Conservation (phyloP, 768 basidiomycete species). For the Dioszegia hungarica region DNA sequence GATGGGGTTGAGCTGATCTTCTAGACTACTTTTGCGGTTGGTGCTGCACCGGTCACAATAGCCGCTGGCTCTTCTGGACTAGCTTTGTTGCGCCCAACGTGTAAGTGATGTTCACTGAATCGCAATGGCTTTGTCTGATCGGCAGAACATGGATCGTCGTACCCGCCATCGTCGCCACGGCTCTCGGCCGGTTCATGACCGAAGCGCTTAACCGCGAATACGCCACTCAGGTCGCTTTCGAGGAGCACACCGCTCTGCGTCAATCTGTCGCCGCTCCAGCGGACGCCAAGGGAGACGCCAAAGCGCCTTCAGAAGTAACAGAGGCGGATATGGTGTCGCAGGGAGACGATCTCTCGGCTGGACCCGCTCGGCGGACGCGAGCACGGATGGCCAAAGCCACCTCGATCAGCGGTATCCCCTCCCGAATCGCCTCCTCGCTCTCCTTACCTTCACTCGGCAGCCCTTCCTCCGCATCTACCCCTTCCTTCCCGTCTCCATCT, state of each 20-base stretch:
- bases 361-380: neutral
- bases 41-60: conserved; percentile 69
- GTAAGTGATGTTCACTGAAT: conserved; percentile 6
- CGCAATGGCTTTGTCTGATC: too few relatives aligned
- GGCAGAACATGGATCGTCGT: conserved; percentile 71
- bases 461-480: neutral
- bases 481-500: conserved; percentile 2
- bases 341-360: neutral
- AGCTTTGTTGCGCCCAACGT: conserved; percentile 4
- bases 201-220: conserved; percentile 44
- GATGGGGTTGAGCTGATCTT: neutral
- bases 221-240: conserved; percentile 29
- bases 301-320: neutral
- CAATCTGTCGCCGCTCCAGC: too few relatives aligned
- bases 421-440: neutral
- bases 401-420: neutral
- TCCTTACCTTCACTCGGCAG: neutral
- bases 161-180: conserved; percentile 59
- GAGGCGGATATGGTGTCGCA: neutral
- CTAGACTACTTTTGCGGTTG: conserved; percentile 50
- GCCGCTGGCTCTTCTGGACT: conserved; percentile 49
- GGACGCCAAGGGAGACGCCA: neutral
- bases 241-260: conserved; percentile 23
- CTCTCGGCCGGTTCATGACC: conserved; percentile 62
- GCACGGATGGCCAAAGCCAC: neutral